Base-by-base conservation (phyloP, 768 basidiomycete species). In the Scleroderma citrinum region DNA sequence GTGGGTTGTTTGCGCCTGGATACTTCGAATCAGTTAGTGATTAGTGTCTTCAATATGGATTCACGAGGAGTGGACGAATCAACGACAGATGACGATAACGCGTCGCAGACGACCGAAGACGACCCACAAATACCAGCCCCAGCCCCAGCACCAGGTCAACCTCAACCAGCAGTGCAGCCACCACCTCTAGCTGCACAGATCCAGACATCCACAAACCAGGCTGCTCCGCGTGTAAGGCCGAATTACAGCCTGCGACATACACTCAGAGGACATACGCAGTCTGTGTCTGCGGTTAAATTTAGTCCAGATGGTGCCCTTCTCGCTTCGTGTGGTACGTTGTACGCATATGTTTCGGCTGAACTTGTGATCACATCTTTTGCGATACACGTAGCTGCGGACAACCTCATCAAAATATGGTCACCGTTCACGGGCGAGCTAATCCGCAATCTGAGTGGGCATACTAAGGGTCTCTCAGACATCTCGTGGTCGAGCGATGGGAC, bases 221-320 rank as follows among this genome's bases (percentile, higher is more conserved):
- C 74, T 54, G 69, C 77, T 52, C 68, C 58, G 16, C 64, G 68
- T 35, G 65, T 63, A 48, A 55, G 71, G 53, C 87, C 87, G n/a
- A 75, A 83, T 55, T 91, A 91, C 61, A 71, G 80, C 57, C 76
- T 85, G 2, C 72, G 73, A 43, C 81, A 86, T 64, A 80, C 77
- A 1, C 72, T 93, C 31, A 69, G 71, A 2, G 94, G 91, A 0
- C 93, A 97, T 62, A 83, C 81, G 6, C 78, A 81, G 59, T 85
- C 87, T 0, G 84, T 96, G 46, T 92, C 92, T 24, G 83, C 91
- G 17, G 83, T 94, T 52, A 91, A 90, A 64, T 97, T 96, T 66
- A 92, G 91, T 59, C 87, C 87, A 0, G 88, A 95, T 62, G 94
- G 94, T 10, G 78, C 78, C 19, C 68, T 85, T 14, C 72, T 96